Evolutionary conservation across 2,329 filamentous ascomycete species (phyloP), one percentile per base, ranked within the genome.

Genomic region (Aspergillus fumigatiaffinis): DNA sequence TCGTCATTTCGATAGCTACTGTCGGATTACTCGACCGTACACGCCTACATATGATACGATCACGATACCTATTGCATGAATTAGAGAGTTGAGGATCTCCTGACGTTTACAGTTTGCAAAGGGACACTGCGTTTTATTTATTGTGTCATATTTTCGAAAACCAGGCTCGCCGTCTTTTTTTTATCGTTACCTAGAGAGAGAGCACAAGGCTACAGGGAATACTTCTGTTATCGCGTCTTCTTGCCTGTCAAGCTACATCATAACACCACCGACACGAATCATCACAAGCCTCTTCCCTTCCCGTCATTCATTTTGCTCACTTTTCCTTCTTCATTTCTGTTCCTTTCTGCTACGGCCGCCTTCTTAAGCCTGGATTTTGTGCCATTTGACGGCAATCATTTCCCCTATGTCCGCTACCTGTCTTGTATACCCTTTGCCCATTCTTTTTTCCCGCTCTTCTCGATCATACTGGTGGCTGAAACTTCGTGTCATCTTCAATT

Each of bases 11-110:
- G 53, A 57, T 51, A 62, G 54, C 54, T 48, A 62, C 60, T 58
- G 63, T 63, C 59, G 53, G 50, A 58, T 63, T 62, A 51, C 61
- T 66, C 65, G 63, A 65, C 66, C 66, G 68, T 63, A 60, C 66
- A 67, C 60, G 63, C 66, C 66, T 57, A 69, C 69, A 70, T 71
- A 76, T 70, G 73, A 74, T 68, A 74, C 68, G 71, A 76, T 75
- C 71, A 77, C 69, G 75, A 77, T 75, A 75, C 71, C 70, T 71
- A 67, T 68, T 72, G 72, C 73, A 74, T 76, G 68, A 73, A 67
- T 69, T 75, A 74, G 71, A 73, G 66, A 72, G 65, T 70, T 68
- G 62, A 68, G 69, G 71, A 68, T 69, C 68, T 64, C 68, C 67
- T 67, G 73, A 72, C 73, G 73, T 76, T 74, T 70, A 69, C 65